Evolutionary conservation across 2,329 filamentous ascomycete species (phyloP).

Genomic region (Xylaria sp.): DNA sequence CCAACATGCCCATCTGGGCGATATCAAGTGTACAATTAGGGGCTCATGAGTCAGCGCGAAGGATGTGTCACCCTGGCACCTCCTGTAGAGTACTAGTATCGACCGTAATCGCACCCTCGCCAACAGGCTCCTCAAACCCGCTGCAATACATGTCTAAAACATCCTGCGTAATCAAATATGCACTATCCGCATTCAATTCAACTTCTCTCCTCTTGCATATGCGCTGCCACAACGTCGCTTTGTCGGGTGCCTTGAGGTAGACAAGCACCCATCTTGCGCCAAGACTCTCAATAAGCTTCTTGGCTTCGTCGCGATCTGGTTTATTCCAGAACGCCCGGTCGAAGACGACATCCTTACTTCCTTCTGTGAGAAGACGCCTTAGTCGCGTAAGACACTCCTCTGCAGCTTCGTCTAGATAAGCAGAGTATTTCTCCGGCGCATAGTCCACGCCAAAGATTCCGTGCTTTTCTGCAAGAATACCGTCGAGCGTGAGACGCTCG

Average conservation of each 20-base stretch:
- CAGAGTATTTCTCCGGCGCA: conserved; percentile 36
- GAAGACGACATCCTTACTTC: conserved; percentile 45
- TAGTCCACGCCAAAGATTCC: conserved; percentile 48
- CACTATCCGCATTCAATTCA: conserved; percentile 48
- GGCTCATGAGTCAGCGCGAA: neutral
- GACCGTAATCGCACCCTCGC: conserved; percentile 42
- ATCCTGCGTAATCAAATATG: conserved; percentile 40
- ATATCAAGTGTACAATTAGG: neutral
- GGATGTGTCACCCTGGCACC: neutral
- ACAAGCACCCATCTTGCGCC: conserved; percentile 50
- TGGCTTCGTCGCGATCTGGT: conserved; percentile 49
- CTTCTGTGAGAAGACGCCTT: conserved; percentile 31
- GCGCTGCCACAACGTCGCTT: conserved; percentile 48
- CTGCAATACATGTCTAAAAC: conserved; percentile 42
- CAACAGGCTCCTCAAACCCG: conserved; percentile 41
- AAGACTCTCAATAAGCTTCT: conserved; percentile 41
- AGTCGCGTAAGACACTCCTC: conserved; percentile 29
- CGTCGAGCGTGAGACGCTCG: conserved; percentile 46
- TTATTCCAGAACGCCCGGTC: conserved; percentile 50
- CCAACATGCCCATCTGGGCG: neutral
- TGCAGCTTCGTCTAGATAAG: conserved; percentile 43
- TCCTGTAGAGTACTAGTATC: conserved; percentile 28
- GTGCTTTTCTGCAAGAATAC: conserved; percentile 42
- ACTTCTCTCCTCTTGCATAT: conserved; percentile 45
- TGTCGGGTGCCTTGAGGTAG: conserved; percentile 45